These are phyloP conservation scores for Monosporascus sp. DNA, from an alignment of 2,329 filamentous ascomycete genomes.

Conservation along the genomic window DNA sequence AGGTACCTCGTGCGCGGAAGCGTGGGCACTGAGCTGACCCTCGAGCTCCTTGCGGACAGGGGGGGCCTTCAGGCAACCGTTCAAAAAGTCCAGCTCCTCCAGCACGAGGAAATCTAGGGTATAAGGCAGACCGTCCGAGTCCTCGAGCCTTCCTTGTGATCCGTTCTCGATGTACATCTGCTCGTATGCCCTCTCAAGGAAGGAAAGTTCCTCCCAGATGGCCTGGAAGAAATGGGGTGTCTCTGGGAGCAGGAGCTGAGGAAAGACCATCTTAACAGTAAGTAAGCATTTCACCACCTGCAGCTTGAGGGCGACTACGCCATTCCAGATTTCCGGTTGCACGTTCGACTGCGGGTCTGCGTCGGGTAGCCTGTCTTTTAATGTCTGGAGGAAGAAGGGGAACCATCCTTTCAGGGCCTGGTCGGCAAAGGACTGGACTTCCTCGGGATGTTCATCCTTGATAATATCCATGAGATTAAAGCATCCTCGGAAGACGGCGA, in stretches of 20 bases:
- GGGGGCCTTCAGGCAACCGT: slow-evolving; percentile 81
- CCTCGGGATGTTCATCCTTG: slow-evolving; percentile 82
- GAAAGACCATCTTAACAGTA: slow-evolving; percentile 81
- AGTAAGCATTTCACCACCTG: slow-evolving; percentile 93
- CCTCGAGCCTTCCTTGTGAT: slow-evolving; percentile 81
- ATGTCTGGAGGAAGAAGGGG: slow-evolving; percentile 76
- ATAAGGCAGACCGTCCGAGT: slow-evolving; percentile 86
- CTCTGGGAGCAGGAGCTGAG: slow-evolving; percentile 74
- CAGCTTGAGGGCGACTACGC: slow-evolving; percentile 78
- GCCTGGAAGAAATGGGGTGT: slow-evolving; percentile 78
- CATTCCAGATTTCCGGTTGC: slow-evolving; percentile 68
- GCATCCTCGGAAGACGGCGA: slow-evolving; percentile 84
- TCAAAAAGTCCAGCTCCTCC: slow-evolving; percentile 92
- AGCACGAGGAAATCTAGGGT: slow-evolving; percentile 89
- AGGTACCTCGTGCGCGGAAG: slow-evolving; percentile 56
- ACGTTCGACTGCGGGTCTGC: slow-evolving; percentile 47
- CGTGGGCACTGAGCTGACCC: slow-evolving; percentile 61
- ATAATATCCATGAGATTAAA: slow-evolving; percentile 97
- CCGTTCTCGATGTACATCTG: slow-evolving; percentile 82
- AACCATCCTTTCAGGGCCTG: slow-evolving; percentile 80
- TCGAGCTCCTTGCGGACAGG: slow-evolving; percentile 88
- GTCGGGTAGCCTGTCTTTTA: slow-evolving; percentile 72
- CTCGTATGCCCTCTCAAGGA: slow-evolving; percentile 68
- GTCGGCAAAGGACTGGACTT: slow-evolving; percentile 84
- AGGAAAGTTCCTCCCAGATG: slow-evolving; percentile 81